Evolutionary conservation across 768 basidiomycete species (phyloP).

Genomic region (Pleurotus djamor): DNA sequence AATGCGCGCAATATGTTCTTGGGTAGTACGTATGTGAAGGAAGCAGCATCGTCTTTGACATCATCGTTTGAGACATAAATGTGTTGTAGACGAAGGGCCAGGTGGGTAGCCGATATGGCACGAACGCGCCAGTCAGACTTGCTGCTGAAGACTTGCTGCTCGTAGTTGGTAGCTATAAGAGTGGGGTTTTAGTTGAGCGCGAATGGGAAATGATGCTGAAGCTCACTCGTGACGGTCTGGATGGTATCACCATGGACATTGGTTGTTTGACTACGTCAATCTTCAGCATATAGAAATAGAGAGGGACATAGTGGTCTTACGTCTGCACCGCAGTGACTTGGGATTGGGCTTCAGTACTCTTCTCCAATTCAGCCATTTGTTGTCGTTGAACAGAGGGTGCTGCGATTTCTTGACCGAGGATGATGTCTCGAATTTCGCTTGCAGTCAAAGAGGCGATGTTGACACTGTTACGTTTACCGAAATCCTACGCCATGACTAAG

Average conservation of each 20-base stretch:
- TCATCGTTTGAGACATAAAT: constrained; percentile 99
- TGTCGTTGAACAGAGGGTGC: constrained; percentile 95
- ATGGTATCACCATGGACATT: constrained; percentile 97
- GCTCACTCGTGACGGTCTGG: constrained; percentile 87
- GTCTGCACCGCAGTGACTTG: constrained; percentile 98
- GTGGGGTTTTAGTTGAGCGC: not conserved
- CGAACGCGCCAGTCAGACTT: constrained; percentile 99
- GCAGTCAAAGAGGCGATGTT: constrained; percentile 97
- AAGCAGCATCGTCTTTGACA: constrained; percentile 95
- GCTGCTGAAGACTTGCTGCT: constrained; percentile 97
- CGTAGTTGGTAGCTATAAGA: constrained; percentile 84
- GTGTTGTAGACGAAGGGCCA: constrained; percentile 94
- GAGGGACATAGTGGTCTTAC: constrained; percentile 26
- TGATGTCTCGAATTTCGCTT: constrained; percentile 97
- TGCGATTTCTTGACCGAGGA: constrained; percentile 97
- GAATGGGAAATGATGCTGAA: constrained; percentile 6
- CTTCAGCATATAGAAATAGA: not conserved
- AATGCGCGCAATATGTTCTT: constrained; percentile 97
- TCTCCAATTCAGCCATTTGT: constrained; percentile 99
- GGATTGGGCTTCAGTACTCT: constrained; percentile 89
- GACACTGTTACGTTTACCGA: constrained; percentile 98
- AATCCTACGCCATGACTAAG: constrained; percentile 54
- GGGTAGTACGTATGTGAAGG: constrained; percentile 93
- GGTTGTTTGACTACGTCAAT: constrained; percentile 72
- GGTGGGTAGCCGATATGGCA: constrained; percentile 95